Base-by-base conservation (phyloP, 164 flowering plant genomes). In the Saururus chinensis region DNA sequence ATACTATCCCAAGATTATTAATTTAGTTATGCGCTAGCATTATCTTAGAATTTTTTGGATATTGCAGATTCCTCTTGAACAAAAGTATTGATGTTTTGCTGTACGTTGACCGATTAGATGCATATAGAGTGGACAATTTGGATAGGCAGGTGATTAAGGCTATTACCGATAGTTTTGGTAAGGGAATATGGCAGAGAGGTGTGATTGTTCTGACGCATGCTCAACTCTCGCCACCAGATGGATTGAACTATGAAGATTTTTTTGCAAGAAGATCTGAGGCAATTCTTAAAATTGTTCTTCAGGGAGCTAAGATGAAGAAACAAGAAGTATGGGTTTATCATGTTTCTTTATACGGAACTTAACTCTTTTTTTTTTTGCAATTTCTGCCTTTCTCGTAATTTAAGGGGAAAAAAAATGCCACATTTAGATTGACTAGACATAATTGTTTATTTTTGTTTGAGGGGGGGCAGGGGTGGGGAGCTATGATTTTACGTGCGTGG, bases 221-320 rank as follows among this genome's bases (percentile, higher is more conserved):
- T 60, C 97, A 90, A 63, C 81, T 90, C 41, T 85, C 89, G 19
- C 96, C 99, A 37, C 99, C 99, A 22, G 99, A 91, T 81, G 93
- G 85, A 17, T 66, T 95, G 64, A 78, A 66, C 58, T 95, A 88
- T 67, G 92, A 87, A 48, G 93, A 83, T 9, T 95, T 91, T 60
- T 70, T 73, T 67, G 65, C 81, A 10, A 84, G 64, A 81, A 75
- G 99, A 76, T 88, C 99, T 59, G 93, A 81, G 23, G 84, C 95
- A 64, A 78, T 95, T 66, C 65, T 95, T 35, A 85, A 82, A 72
- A 73, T 80, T 71, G 79, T 95, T 35, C 83, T 82, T 14, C 22
- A 51, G 19, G 97, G 99, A 25, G 81, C 93, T 54, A 65, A 79
- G 64, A 70, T 83, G 4, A 79, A 60, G 72, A 90, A 77, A 70